Conservation (phyloP, 2,329 filamentous ascomycete species). For the Phaeomoniella chlamydospora region DNA sequence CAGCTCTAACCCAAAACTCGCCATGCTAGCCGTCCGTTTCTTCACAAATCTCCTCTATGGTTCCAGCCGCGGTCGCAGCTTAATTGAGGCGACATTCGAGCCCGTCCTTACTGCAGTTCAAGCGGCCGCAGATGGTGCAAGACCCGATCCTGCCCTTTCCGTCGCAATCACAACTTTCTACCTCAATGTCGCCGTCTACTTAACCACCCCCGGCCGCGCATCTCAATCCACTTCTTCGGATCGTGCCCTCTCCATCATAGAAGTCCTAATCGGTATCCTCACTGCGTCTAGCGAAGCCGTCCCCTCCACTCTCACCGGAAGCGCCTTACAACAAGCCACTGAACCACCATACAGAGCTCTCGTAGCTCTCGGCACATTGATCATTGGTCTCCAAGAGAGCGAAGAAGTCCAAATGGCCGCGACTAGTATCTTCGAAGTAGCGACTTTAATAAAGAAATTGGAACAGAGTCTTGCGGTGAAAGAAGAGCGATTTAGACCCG, state of each 20-base stretch:
- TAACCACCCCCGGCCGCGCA: conserved; percentile 34
- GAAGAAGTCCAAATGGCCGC: conserved; percentile 43
- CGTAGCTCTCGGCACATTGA: conserved; percentile 67
- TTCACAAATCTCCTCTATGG: conserved; percentile 68
- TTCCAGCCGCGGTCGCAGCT: conserved; percentile 53
- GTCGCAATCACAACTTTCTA: conserved; percentile 70
- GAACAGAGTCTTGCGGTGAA: conserved; percentile 34
- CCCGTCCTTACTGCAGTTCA: conserved; percentile 49
- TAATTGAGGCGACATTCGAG: conserved; percentile 46
- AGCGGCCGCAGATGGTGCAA: conserved; percentile 40
- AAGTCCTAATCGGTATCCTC: conserved; percentile 49
- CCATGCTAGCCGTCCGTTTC: conserved; percentile 72
- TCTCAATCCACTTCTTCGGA: conserved; percentile 22
- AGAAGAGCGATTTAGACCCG: conserved; percentile 45
- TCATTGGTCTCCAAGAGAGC: conserved; percentile 36
- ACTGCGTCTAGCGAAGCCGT: conserved; percentile 5
- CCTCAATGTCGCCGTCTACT: conserved; percentile 72
- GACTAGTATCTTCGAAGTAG: conserved; percentile 40
- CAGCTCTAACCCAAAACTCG: conserved; percentile 53
- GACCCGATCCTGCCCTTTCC: conserved; percentile 60
- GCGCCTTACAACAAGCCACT: conserved; percentile 50
- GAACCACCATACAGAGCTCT: conserved; percentile 75
- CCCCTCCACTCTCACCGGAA: conserved; percentile 2
- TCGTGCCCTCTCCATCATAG: conserved; percentile 39
- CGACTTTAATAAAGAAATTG: conserved; percentile 30